Percentiles rank a stretch among this genome's conserved stretches.
Conservation (phyloP, 164 flowering plant genomes). For the Santalum album region DNA sequence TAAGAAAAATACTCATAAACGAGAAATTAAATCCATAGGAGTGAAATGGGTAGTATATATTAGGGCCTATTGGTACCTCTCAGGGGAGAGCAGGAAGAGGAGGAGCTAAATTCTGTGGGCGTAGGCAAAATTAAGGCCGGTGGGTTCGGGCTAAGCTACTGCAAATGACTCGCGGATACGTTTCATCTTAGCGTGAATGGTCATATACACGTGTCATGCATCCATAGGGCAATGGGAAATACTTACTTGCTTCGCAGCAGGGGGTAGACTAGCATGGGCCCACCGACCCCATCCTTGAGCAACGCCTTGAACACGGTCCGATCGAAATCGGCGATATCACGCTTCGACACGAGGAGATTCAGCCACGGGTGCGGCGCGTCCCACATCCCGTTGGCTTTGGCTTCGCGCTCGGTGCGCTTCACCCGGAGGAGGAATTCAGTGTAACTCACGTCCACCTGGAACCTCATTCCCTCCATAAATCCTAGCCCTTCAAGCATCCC, state of each 20-base stretch:
- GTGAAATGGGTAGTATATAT: no score
- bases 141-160: no score
- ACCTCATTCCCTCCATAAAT: conserved; percentile 30
- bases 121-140: no score
- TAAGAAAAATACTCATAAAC: no score
- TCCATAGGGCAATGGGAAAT: no score
- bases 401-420: conserved; percentile 42
- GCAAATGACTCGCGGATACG: no score
- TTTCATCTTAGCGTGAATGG: no score
- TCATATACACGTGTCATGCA: no score
- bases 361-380: conserved; percentile 92
- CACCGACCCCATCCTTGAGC: conserved; percentile 64
- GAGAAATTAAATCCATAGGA: no score
- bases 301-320: conserved; percentile 50
- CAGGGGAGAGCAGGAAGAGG: no score
- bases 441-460: conserved; percentile 51
- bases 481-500: conserved; percentile 39
- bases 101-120: no score
- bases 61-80: no score
- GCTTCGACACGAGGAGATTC: conserved; percentile 58
- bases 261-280: conserved; percentile 87
- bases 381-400: conserved; percentile 63
- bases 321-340: conserved; percentile 50
- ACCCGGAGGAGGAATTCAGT: conserved; percentile 63
- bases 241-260: conserved; percentile 65